Evolutionary conservation across 2,329 filamentous ascomycete species (phyloP), one percentile per base, ranked within the genome.

Genomic region (Triangularia verruculosa): DNA sequence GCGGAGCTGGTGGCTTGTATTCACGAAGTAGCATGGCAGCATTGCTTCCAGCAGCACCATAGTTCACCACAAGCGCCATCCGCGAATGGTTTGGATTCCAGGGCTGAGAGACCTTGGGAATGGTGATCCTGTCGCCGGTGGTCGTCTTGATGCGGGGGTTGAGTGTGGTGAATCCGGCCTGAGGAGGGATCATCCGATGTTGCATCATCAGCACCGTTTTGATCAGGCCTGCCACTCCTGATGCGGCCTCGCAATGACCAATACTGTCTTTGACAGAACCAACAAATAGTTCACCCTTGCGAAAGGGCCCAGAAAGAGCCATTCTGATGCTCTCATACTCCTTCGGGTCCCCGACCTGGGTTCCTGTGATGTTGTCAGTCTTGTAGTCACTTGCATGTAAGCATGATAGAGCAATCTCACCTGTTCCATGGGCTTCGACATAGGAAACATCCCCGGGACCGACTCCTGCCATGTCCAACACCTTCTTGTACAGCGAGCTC

Each of bases 401-500:
- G 25, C 20, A 53, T 20, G 25, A 53, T 17, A 53, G 47, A 15
- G 9, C 13, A 2, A 53, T 20, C 34, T 39, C 34, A 2, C 78
- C 79, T 0, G 80, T 81, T 1, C 79, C 79, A 57, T 82, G 80
- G 6, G 74, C 73, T 61, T 79, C 77, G 3, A 78, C 71, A n/a
- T 72, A 70, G 0, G 71, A 63, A 8, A 77, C 68, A 5, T 73
- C 62, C 0, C 67, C 57, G 0, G 75, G 69, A 1, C 64, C 53
- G 2, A 76, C 30, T 2, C 66, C 59, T 9, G 71, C 67, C 43
- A 69, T 66, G 2, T 60, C 43, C 32, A 78, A 74, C 0, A 76
- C 75, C 1, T 70, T 64, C 1, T 34, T 70, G 57, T 75, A 78
- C 1, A 78, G 69, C 0, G 54, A 62, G 1, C 63, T 66, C 30